Base-by-base conservation (phyloP, 2,329 filamentous ascomycete genomes). In the Aspergillus tubingensis region DNA sequence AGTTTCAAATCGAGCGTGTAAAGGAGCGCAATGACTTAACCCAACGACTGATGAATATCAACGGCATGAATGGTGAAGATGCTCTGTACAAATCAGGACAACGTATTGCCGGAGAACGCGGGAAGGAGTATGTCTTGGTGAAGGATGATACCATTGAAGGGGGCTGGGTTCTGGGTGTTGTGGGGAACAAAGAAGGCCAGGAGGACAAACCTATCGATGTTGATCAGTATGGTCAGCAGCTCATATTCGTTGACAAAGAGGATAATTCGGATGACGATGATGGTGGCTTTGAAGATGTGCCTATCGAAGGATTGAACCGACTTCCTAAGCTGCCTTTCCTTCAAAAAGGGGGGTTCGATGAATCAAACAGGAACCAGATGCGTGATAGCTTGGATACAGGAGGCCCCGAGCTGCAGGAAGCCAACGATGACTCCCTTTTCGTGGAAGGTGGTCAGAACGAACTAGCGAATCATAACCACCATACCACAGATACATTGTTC, bases 81-180 rank as follows among this genome's bases (percentile, higher is more conserved):
- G 79, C 88, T 41, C 89, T 90, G 23, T 84, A 91, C 57, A 81
- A 85, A 7, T 84, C 84, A 1, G 85, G 86, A 51, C 75, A 79
- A 32, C 74, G 80, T 48, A 79, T 82, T 60, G 80, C 80, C 25
- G 80, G 95, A 53, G 95, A 99, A 72, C 92, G 88, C 70, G 91
- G 92, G 13, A 88, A 91, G 70, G 95, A 99, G 75, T 99, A 99
- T 70, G 93, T 99, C 11, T 81, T 99, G 3, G 93, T 99, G 41
- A 96, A 95, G 77, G 98, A 98, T 68, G 92, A 96, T 48, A 91
- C 92, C 0, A 92, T 92, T 1, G 94, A 98, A 74, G 95, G 95
- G 49, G 95, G 95, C 5, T 99, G 93, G 92, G 94, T 94, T 0
- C 80, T 99, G 5, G 95, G 95, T 55, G 95, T 99, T 25, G 93